Evolutionary conservation across 352 stramenopile genomes (phyloP).

Genomic region (Pythium dissimile): DNA sequence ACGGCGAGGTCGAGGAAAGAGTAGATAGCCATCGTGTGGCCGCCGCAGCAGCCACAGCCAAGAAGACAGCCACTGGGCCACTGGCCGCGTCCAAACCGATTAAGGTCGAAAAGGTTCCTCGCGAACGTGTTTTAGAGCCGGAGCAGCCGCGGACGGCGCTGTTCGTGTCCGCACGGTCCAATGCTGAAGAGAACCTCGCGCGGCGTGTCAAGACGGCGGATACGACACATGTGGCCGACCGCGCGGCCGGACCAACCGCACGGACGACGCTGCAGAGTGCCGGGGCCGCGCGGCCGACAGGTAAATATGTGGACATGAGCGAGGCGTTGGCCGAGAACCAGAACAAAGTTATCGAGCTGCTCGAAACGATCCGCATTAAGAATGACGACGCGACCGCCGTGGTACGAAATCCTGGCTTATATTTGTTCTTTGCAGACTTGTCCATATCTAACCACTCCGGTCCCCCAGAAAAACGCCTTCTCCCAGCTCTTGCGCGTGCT

Average conservation of each 20-base stretch:
- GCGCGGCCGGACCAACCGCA: constrained; percentile 10
- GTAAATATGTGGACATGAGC: constrained; percentile 41
- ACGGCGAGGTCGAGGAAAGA: constrained; percentile 44
- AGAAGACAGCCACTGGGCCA: neutral
- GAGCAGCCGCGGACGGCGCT: no score
- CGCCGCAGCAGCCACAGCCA: neutral
- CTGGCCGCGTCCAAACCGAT: neutral
- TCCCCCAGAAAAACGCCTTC: constrained; percentile 61
- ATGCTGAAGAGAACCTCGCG: neutral
- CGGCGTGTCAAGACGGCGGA: constrained; percentile 28
- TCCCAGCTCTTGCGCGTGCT: constrained; percentile 60
- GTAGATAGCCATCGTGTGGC: constrained; percentile 38
- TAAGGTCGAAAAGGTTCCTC: constrained; percentile 3
- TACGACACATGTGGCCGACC: constrained; percentile 3
- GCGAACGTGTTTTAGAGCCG: no score
- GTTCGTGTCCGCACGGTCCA: neutral
- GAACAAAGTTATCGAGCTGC: constrained; percentile 48
- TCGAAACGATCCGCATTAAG: constrained; percentile 35
- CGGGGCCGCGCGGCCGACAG: constrained; percentile 10
- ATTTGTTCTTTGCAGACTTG: neutral
- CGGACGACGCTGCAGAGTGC: constrained; percentile 10
- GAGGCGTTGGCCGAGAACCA: constrained; percentile 48
- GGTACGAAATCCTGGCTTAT: constrained; percentile 32
- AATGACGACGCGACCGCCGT: constrained; percentile 40
- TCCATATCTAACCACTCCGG: no score